Evolutionary conservation across 345 rosid genomes (phyloP), one percentile per base, ranked within the genome.

Genomic region (Carallia pectinifolia): DNA sequence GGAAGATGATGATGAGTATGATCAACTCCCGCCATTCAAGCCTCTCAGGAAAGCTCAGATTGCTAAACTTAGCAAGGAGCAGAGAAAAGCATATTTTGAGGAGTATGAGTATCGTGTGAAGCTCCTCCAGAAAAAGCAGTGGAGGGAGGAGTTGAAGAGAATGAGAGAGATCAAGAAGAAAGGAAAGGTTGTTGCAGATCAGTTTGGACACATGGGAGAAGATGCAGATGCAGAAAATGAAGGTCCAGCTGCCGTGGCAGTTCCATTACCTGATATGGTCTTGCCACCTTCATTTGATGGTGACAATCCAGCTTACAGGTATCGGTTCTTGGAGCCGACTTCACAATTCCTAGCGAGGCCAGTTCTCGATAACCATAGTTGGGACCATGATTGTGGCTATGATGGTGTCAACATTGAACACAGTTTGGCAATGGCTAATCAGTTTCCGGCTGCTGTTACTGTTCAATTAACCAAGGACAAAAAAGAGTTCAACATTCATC

Each of bases 341-440:
- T 88, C 96, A 15, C 96, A 87, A 85, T 85, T 94, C 65, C 63
- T 94, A 69, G 91, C 90, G 16, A 85, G 97, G 90, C 96, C 98
- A 10, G 96, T 94, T 36, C 75, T 91, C 71, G 97, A 94, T 80
- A 84, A 91, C 64, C 95, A 94, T 74, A 93, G 97, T 55, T 94
- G 98, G 98, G 98, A 94, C 81, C 97, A 94, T 86, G 98, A 94
- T 74, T 90, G 93, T 77, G 97, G 98, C 34, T 91, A 94, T 71
- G 98, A 94, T 40, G 98, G 98, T 8, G 95, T 91, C 56, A 94
- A 90, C 62, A 73, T 93, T 1, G 98, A 91, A 63, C 83, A 90
- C 18, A 83, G 89, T 71, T 74, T 91, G 69, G 92, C 92, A 54
- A 50, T 94, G 60, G 84, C 72, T 44, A 84, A 76, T 66, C 88